These are phyloP conservation scores for Crithidia sp. DNA, from an alignment of 208 protist genomes.

Conservation along the genomic window DNA sequence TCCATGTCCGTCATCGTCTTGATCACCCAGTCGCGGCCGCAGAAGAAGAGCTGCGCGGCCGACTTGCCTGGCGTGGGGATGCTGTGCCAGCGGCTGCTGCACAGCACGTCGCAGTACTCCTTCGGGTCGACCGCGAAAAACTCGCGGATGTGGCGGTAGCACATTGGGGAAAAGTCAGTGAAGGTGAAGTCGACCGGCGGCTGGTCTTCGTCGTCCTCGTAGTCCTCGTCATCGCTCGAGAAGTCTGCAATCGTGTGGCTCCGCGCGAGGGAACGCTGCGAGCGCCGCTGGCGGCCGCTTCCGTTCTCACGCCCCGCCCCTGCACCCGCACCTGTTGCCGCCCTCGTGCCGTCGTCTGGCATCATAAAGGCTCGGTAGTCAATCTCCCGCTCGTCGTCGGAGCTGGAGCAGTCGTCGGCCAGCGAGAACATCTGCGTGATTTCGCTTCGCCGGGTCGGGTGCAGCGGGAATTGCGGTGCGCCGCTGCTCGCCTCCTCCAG, in stretches of 20 bases:
- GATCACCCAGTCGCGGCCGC: conserved; percentile 91
- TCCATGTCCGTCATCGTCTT: conserved; percentile 94
- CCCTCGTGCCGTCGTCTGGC: neutral
- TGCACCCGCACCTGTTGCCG: neutral
- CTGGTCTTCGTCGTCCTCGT: conserved; percentile 52
- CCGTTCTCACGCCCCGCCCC: neutral
- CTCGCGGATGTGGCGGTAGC: conserved; percentile 89
- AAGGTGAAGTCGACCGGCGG: conserved; percentile 71
- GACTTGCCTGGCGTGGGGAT: conserved; percentile 92
- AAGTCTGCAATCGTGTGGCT: conserved; percentile 24
- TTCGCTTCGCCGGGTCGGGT: neutral
- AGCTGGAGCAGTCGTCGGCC: conserved; percentile 8
- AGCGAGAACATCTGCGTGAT: conserved; percentile 5
- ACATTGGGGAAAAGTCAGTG: conserved; percentile 93
- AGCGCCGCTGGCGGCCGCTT: neutral
- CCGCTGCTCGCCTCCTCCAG: conserved; percentile 2
- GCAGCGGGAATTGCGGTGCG: neutral
- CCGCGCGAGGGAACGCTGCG: neutral
- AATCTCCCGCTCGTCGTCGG: conserved; percentile 13
- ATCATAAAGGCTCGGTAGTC: conserved; percentile 17
- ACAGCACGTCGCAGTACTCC: conserved; percentile 76
- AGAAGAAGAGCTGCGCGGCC: conserved; percentile 91
- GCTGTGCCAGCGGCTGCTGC: conserved; percentile 83
- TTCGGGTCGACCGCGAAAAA: conserved; percentile 83
- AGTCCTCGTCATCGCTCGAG: conserved; percentile 36